Evolutionary conservation across 1,284 basidiomycete species (phyloP).

Genomic region (Cryptococcus sp.): DNA sequence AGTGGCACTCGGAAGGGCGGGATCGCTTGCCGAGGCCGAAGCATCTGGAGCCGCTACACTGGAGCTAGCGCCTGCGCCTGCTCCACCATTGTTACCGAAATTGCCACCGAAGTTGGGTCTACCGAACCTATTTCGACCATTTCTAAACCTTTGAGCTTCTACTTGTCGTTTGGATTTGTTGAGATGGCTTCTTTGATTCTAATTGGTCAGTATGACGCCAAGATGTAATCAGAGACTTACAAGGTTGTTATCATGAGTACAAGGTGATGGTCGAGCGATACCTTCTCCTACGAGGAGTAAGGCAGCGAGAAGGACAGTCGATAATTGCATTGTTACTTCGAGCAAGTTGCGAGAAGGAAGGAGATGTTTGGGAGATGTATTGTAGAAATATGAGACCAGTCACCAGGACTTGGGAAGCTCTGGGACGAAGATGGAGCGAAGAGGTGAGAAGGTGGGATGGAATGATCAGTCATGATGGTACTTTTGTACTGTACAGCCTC

Average conservation of each 20-base stretch:
- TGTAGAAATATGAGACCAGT: not conserved
- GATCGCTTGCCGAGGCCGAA: not conserved
- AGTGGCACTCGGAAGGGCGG: not conserved
- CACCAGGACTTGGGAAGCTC: conserved; percentile 3
- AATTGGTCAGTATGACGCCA: not conserved
- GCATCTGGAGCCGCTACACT: not conserved
- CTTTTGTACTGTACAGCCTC: no score
- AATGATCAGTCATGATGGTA: no score
- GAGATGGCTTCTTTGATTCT: not conserved
- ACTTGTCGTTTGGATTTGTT: not conserved
- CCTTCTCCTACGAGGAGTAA: not conserved
- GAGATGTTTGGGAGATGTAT: not conserved
- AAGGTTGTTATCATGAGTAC: not conserved
- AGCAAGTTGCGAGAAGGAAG: not conserved
- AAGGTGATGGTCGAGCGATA: not conserved
- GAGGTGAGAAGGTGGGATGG: not conserved
- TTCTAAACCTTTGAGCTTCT: not conserved
- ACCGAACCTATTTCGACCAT: not conserved
- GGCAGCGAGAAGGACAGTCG: not conserved
- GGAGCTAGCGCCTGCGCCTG: not conserved
- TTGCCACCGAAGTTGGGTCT: not conserved
- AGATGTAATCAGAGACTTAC: not conserved
- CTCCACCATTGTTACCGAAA: not conserved
- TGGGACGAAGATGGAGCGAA: not conserved
- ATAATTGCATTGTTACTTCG: not conserved